These are phyloP conservation scores for Rhytidhysteron rufulum DNA, from an alignment of 2,329 filamentous ascomycete genomes.

Conservation along the genomic window DNA sequence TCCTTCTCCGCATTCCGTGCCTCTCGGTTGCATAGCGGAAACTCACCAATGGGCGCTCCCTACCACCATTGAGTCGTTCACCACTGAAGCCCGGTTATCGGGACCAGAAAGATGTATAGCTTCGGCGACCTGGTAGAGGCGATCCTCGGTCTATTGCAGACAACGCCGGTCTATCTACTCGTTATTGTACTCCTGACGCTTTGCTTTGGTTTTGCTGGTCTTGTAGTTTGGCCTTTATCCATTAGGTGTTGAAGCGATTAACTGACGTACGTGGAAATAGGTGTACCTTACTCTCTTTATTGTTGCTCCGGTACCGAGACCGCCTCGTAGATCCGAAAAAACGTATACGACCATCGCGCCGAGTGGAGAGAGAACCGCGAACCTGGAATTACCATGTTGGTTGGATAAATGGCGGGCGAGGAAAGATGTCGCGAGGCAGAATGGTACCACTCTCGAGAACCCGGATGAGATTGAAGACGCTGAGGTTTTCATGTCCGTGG, in stretches of 20 bases:
- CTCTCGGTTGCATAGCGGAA: too few species aligned
- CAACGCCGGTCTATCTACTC: slow-evolving; percentile 6
- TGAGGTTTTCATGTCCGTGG: slow-evolving; percentile 82
- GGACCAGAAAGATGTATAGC: slow-evolving; percentile 1
- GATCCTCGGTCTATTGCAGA: slow-evolving; percentile 4
- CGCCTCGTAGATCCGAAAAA: slow-evolving; percentile 73
- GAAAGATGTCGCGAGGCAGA: slow-evolving; percentile 42
- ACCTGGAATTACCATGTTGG: slow-evolving; percentile 75
- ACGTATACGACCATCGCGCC: slow-evolving; percentile 72
- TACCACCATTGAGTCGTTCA: background rate
- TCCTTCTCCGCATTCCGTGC: too few species aligned
- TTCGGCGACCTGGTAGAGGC: background rate
- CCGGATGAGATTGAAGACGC: slow-evolving; percentile 65
- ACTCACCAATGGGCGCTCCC: background rate
- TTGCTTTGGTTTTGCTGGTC: slow-evolving; percentile 4
- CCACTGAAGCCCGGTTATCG: background rate
- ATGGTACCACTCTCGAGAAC: slow-evolving; percentile 16
- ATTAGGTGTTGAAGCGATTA: background rate
- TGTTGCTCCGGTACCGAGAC: slow-evolving; percentile 76
- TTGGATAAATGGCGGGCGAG: slow-evolving; percentile 69
- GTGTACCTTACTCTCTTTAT: slow-evolving; percentile 66
- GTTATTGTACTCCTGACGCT: slow-evolving; percentile 4
- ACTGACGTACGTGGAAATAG: slow-evolving; percentile 35
- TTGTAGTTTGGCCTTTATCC: slow-evolving; percentile 5
- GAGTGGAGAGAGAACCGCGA: slow-evolving; percentile 54